Conservation (phyloP, 129 eudicot genomes). For the Kitagawia praeruptora region DNA sequence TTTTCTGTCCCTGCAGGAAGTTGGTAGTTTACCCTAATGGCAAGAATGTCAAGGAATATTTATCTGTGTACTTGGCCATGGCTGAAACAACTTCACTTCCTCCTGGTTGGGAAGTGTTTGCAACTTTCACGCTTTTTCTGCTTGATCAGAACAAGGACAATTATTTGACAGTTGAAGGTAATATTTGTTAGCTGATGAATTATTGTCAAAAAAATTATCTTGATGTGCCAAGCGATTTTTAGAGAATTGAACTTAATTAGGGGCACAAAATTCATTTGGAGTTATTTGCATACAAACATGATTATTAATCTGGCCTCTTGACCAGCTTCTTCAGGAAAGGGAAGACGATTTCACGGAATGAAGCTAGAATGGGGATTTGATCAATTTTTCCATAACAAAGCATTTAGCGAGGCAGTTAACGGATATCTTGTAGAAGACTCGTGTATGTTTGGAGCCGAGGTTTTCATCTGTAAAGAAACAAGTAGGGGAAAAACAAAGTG, state of each 20-base stretch:
- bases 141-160: too few species aligned
- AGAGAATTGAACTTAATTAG: neutral
- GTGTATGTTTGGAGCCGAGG: conserved; percentile 63
- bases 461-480: conserved; percentile 39
- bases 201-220: neutral
- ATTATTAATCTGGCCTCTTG: neutral
- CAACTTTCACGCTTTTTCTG: too few species aligned
- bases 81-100: too few species aligned
- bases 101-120: too few species aligned
- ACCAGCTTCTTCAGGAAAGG: conserved; percentile 32
- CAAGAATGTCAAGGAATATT: too few species aligned
- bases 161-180: conserved; percentile 55
- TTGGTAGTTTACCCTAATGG: too few species aligned
- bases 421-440: conserved; percentile 52
- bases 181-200: neutral
- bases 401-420: conserved; percentile 28
- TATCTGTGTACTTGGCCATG: too few species aligned
- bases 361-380: conserved; percentile 61
- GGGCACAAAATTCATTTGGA: neutral
- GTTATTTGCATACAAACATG: neutral
- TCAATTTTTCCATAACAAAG: conserved; percentile 29
- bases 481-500: conserved; percentile 45
- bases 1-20: too few species aligned
- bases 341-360: conserved; percentile 41
- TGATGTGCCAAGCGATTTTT: neutral